phyloP scores from a whole-genome alignment of 495 filamentous ascomycete species.

The Lasiosphaeria miniovina region DNA sequence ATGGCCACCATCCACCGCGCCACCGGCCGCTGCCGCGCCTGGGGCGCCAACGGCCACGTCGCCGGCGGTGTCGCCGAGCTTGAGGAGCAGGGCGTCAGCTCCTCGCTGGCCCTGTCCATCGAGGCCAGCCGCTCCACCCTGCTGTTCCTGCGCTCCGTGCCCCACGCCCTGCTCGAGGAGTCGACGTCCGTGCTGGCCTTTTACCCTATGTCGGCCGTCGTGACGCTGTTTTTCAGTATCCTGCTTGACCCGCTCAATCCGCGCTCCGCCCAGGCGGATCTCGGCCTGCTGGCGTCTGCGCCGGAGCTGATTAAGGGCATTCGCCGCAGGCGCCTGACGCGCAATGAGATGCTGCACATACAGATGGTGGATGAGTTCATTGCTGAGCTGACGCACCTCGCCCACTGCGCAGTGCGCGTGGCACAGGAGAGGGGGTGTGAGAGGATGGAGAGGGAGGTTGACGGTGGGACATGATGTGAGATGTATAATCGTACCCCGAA shows the following conservation, averaged over 20 bases:
- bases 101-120: constrained; percentile 48
- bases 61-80: constrained; percentile 27
- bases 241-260: constrained; percentile 46
- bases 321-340: constrained; percentile 37
- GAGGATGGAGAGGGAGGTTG: too few relatives aligned
- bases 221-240: constrained; percentile 51
- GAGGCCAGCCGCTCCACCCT: constrained; percentile 53
- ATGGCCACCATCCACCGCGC: constrained; percentile 52
- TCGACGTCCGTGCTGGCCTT: constrained; percentile 51
- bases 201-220: constrained; percentile 52
- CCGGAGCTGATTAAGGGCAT: constrained; percentile 44
- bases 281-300: constrained; percentile 40
- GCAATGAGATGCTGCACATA: constrained; percentile 45
- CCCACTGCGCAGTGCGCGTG: constrained; percentile 12
- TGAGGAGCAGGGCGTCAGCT: constrained; percentile 45
- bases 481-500: too few relatives aligned
- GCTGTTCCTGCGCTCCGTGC: constrained; percentile 41
- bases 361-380: constrained; percentile 50
- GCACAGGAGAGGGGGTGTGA: too few relatives aligned
- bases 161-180: constrained; percentile 41
- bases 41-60: constrained; percentile 11
- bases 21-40: constrained; percentile 45
- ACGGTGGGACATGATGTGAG: too few relatives aligned
- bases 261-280: constrained; percentile 40
- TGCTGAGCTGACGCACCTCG: constrained; percentile 41